Evolutionary conservation across 2,329 filamentous ascomycete genomes (phyloP), one percentile per base, ranked within the genome.

Genomic region (Lecanosticta acicola): DNA sequence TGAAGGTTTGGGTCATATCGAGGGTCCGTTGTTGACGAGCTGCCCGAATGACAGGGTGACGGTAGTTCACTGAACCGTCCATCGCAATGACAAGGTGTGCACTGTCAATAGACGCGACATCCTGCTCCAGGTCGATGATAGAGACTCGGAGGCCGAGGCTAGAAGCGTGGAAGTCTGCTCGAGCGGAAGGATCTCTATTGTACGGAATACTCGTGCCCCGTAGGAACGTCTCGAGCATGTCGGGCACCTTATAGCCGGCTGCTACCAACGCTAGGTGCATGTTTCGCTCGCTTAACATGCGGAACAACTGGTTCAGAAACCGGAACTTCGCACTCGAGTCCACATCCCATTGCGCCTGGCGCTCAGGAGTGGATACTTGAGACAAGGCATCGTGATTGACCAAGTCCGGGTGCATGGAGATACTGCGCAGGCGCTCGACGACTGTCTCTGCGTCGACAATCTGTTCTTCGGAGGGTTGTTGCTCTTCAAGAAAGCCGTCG

Each of bases 71-170:
- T 2, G 57, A 54, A 10, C 66, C 64, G 41, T 72, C 65, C 5
- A 74, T 50, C 26, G 65, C 67, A n/a, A 73, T 60, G 11, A 72
- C 64, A 2, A 70, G 51, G 43, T 70, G 62, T 1, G 66, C 61
- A n/a, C 58, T 46, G 7, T 55, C 51, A 2, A 62, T 45, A 8
- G 59, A 43, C 11, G 55, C 53, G 3, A 51, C 51, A 4, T 56
- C 49, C 16, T 53, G 50, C 9, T 56, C 49, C 10, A 58, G 57
- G 13, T 65, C 55, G 3, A 71, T 41, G 1, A 72, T 55, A 1
- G 68, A 70, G 4, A 71, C 59, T 5, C 46, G 54, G 2, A 60
- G 14, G 1, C 53, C 48, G 14, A 36, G 45, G 21, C 17, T 46
- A 29, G 24, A 5, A 29, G 24, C 5, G 11, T 29, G 24, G 24